phyloP scores from a whole-genome alignment of 805 yeast species.

The Teunomyces atbi region DNA sequence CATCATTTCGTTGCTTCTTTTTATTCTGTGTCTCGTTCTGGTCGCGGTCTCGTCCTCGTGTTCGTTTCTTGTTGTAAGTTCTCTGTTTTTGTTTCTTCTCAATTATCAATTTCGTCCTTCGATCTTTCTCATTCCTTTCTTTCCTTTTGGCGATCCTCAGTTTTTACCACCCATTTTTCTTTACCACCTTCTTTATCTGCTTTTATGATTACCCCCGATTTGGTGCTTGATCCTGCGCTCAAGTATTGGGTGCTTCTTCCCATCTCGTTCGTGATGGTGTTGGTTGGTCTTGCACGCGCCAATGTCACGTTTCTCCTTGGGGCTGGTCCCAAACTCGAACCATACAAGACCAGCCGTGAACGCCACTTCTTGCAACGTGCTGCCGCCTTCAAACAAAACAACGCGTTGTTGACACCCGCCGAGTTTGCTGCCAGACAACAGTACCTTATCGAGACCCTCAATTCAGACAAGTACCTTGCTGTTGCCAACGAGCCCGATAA shows the following conservation, averaged over 20 bases:
- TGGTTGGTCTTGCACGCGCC: conserved; percentile 78
- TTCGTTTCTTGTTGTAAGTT: not conserved
- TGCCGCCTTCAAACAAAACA: conserved; percentile 54
- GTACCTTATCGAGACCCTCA: conserved; percentile 47
- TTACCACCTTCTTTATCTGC: not conserved
- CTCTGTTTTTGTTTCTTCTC: too few species aligned
- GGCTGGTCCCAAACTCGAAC: conserved; percentile 54
- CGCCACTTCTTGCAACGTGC: conserved; percentile 62
- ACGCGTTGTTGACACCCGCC: conserved; percentile 45
- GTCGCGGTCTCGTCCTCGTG: too few species aligned
- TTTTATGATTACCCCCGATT: conserved; percentile 17
- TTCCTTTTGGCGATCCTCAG: not conserved
- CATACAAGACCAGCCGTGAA: conserved; percentile 51
- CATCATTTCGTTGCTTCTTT: too few species aligned
- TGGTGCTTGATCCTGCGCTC: conserved; percentile 72
- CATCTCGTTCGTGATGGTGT: conserved; percentile 83
- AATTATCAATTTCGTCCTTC: not conserved
- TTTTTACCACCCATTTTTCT: not conserved
- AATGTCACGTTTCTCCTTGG: conserved; percentile 61
- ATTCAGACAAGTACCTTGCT: conserved; percentile 55
- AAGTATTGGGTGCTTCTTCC: conserved; percentile 91
- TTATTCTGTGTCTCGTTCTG: too few species aligned
- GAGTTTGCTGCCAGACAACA: conserved; percentile 56
- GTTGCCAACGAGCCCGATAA: conserved; percentile 38
- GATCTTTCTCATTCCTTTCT: not conserved